Evolutionary conservation across 768 basidiomycete species (phyloP), one percentile per base, ranked within the genome.

Genomic region (Cystobasidium ongulense): DNA sequence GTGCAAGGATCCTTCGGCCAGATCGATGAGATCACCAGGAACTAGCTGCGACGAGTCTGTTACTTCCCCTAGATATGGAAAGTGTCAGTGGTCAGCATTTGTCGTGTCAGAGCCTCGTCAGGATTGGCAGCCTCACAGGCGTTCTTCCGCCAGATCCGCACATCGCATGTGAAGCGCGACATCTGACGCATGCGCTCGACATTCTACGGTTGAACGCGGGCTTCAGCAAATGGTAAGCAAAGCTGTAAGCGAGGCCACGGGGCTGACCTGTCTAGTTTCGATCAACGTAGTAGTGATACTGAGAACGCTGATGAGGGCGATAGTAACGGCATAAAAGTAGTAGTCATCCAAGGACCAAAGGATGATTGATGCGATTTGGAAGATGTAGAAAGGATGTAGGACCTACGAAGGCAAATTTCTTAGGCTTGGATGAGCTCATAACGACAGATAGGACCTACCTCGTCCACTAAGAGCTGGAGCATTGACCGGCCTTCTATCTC

Each of bases 301-400:
- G 73, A 89, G 83, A 36, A 88, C 82, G 38, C 91, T 93, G 78
- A 99, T 98, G 50, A 96, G 83, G 33, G 88, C 91, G 77, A 98
- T 99, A 78, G 93, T 96, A 77, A 94, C 50, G n/a, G 65, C 53
- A 1, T 54, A 46, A 52, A 63, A 77, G 77, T 89, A 92, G 79
- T 98, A 99, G 80, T 97, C 86, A 76, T 99, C 96, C 65, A 98
- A 78, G 0, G 90, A 89, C 96, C 96, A 99, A 5, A 99, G 83
- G 43, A 90, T 83, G 77, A 98, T 90, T 76, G 92, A 96, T 63
- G 92, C 92, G 76, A 97, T 88, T 85, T 99, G 96, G 80, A 99
- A 99, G 68, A 99, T 89, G 80, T 97, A 98, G 82, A 98, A 98
- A 0, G 96, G 96, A 80, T 98, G 95, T 43, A 98, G 89, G 54